phyloP scores from a whole-genome alignment of 805 yeast genomes.

The Wickerhamomyces mucosus region DNA sequence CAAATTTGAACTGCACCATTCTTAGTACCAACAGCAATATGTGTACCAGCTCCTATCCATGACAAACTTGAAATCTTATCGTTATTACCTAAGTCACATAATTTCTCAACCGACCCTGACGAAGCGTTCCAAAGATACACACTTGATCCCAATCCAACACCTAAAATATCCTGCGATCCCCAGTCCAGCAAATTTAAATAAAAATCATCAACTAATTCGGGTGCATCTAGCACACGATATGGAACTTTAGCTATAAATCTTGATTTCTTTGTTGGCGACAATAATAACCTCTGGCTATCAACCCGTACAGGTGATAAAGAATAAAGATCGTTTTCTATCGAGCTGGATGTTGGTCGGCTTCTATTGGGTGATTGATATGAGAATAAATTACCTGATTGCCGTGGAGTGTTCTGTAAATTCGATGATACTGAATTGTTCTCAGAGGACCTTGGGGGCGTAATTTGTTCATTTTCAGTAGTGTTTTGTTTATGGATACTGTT shows the following conservation, averaged over 20 bases:
- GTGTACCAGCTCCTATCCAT: conserved; percentile 95
- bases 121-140: conserved; percentile 89
- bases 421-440: conserved; percentile 9
- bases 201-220: conserved; percentile 89
- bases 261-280: conserved; percentile 75
- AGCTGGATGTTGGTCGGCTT: conserved; percentile 47
- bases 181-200: conserved; percentile 89
- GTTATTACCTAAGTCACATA: conserved; percentile 61
- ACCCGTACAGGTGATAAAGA: conserved; percentile 82
- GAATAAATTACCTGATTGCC: conserved; percentile 46
- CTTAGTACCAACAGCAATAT: conserved; percentile 85
- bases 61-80: conserved; percentile 76
- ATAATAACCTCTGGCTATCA: conserved; percentile 69
- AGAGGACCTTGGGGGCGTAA: conserved; percentile 25
- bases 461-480: conserved; percentile 22
- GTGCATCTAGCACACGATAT: conserved; percentile 90
- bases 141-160: conserved; percentile 81
- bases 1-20: conserved; percentile 87
- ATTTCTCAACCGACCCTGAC: conserved; percentile 70
- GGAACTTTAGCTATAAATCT: conserved; percentile 81
- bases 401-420: conserved; percentile 25
- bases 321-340: conserved; percentile 63
- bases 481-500: conserved; percentile 13
- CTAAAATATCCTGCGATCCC: conserved; percentile 84
- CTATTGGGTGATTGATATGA: conserved; percentile 68